These are phyloP conservation scores for Leccinum uliginosum DNA, from an alignment of 768 basidiomycete species.

Conservation along the genomic window DNA sequence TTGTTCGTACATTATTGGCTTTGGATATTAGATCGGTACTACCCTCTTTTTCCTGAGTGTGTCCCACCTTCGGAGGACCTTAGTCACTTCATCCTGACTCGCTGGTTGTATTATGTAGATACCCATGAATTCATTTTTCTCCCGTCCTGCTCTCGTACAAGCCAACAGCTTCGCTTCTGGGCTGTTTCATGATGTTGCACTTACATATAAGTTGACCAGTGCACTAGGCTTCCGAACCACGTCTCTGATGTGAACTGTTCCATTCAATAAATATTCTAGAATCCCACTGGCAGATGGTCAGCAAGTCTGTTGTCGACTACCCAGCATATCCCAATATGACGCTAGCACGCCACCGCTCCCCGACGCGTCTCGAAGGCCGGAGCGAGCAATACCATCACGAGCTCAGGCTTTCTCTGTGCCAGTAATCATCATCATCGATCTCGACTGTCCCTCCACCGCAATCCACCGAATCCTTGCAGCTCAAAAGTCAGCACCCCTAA, in stretches of 20 bases:
- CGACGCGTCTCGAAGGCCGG: not conserved
- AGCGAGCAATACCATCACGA: not conserved
- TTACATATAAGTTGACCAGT: not conserved
- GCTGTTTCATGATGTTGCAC: not conserved
- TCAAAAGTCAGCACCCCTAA: constrained; percentile 38
- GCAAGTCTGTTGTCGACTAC: no score
- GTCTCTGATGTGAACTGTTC: no score
- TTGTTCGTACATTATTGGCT: not conserved
- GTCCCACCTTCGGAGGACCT: not conserved
- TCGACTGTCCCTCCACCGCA: constrained; percentile 40
- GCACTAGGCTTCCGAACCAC: no score
- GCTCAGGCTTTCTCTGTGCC: constrained; percentile 34
- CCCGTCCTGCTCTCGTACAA: no score
- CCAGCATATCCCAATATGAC: no score
- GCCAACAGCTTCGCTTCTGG: not conserved
- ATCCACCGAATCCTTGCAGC: constrained; percentile 24
- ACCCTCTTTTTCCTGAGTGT: not conserved
- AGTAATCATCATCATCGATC: constrained; percentile 20
- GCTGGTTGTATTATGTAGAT: not conserved
- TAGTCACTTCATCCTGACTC: not conserved
- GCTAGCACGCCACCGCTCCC: no score
- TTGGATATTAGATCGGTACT: not conserved
- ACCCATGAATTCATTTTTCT: not conserved
- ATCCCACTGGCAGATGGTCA: no score
- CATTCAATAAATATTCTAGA: no score